phyloP scores from a whole-genome alignment of 306 rosid genomes.

The Pueraria montana region DNA sequence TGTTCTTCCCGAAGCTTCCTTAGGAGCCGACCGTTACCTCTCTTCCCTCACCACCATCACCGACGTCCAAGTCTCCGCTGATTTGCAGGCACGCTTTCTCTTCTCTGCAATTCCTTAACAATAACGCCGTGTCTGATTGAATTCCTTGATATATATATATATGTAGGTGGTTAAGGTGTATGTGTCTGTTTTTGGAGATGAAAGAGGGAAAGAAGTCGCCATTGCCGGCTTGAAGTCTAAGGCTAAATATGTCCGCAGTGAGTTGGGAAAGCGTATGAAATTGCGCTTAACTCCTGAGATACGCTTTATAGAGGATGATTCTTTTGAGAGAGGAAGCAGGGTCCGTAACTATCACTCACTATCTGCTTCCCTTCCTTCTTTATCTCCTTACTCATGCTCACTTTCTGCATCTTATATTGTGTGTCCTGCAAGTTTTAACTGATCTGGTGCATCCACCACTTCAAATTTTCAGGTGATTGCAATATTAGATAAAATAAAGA shows the following conservation, averaged over 20 bases:
- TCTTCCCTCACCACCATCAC: constrained; percentile 92
- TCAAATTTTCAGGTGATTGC: constrained; percentile 75
- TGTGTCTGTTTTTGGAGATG: constrained; percentile 95
- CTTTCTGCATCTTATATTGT: too few relatives aligned
- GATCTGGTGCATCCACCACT: too few relatives aligned
- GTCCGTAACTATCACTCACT: constrained; percentile 34
- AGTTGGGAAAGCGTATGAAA: constrained; percentile 89
- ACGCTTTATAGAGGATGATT: constrained; percentile 89
- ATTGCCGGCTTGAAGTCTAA: constrained; percentile 90
- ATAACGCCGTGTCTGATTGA: too few relatives aligned
- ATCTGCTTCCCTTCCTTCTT: too few relatives aligned
- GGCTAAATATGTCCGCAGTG: constrained; percentile 85
- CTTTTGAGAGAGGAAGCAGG: constrained; percentile 97
- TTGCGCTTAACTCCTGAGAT: constrained; percentile 92
- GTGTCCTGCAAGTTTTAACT: too few relatives aligned
- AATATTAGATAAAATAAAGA: constrained; percentile 82
- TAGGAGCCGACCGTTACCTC: constrained; percentile 88
- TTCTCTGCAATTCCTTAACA: too few relatives aligned
- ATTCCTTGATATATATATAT: too few relatives aligned
- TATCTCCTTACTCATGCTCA: too few relatives aligned
- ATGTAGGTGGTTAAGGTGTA: constrained; percentile 85
- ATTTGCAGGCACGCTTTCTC: constrained; percentile 70
- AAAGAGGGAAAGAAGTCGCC: constrained; percentile 93
- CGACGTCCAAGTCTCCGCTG: constrained; percentile 86
- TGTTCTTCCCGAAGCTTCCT: constrained; percentile 87